phyloP scores from a whole-genome alignment of 1,139 yeast genomes.

The Saccharomyces hybrid region DNA sequence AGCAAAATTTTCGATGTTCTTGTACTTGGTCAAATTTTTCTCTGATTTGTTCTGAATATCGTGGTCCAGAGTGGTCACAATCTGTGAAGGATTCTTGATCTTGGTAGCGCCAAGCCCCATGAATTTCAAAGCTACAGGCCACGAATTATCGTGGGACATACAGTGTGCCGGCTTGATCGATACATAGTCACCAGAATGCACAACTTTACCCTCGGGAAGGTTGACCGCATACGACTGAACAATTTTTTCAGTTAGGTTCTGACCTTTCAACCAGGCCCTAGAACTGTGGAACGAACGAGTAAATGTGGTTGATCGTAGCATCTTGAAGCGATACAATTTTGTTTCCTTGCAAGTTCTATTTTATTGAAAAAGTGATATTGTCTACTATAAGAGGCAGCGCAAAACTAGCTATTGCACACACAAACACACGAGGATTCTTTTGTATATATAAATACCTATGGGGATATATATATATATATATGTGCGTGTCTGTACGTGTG shows the following conservation, averaged over 20 bases:
- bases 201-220: constrained; percentile 57
- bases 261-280: constrained; percentile 32
- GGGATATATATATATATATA: neutral
- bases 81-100: constrained; percentile 78
- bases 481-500: neutral
- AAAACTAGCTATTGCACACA: neutral
- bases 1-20: constrained; percentile 83
- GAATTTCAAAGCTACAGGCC: constrained; percentile 98
- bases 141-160: constrained; percentile 97
- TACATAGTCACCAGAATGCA: constrained; percentile 88
- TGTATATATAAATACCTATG: neutral
- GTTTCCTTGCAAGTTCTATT: neutral
- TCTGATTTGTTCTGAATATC: constrained; percentile 92
- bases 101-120: constrained; percentile 87
- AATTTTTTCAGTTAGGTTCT: constrained; percentile 88
- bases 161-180: constrained; percentile 93
- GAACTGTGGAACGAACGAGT: constrained; percentile 15
- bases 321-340: neutral
- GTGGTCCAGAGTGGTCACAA: constrained; percentile 93
- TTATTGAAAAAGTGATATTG: neutral
- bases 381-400: neutral
- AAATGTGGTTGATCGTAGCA: constrained; percentile 7
- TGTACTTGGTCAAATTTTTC: constrained; percentile 78
- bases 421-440: neutral
- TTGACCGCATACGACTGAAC: constrained; percentile 92